Conservation (phyloP, 2,329 filamentous ascomycete genomes). For the Talaromyces sp. region DNA sequence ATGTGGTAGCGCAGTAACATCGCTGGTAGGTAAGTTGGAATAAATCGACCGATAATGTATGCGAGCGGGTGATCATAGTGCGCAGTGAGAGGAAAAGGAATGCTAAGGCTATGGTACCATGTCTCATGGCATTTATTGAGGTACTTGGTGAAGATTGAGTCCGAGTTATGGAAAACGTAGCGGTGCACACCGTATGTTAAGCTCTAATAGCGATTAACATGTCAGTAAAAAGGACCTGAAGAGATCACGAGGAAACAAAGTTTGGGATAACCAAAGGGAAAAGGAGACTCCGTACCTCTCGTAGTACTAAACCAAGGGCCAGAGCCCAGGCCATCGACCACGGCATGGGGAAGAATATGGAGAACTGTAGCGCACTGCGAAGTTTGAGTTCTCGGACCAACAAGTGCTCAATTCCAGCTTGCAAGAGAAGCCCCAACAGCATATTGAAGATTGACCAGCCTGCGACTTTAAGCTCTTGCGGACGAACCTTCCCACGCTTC, state of each 20-base stretch:
- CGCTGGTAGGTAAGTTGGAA: conserved; percentile 61
- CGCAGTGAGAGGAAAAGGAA: conserved; percentile 60
- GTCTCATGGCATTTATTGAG: conserved; percentile 56
- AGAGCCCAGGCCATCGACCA: conserved; percentile 63
- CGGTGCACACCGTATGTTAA: conserved; percentile 71
- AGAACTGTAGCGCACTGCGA: conserved; percentile 60
- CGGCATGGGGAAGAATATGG: conserved; percentile 63
- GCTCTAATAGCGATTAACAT: conserved; percentile 21
- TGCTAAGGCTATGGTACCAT: conserved; percentile 60
- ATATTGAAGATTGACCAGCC: conserved; percentile 61
- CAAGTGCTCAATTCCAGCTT: conserved; percentile 58
- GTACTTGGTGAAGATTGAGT: conserved; percentile 13
- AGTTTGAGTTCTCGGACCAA: conserved; percentile 57
- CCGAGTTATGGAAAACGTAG: conserved; percentile 63
- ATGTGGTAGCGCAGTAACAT: conserved; percentile 62
- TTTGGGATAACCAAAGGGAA: background rate
- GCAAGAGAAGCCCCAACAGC: conserved; percentile 55
- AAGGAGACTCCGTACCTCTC: conserved; percentile 53
- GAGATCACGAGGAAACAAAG: background rate
- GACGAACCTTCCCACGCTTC: conserved; percentile 42
- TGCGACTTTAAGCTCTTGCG: conserved; percentile 53
- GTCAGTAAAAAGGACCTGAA: conserved; percentile 5
- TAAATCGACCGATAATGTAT: conserved; percentile 57
- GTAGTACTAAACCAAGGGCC: conserved; percentile 54
- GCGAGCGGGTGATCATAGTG: conserved; percentile 63